Conservation (phyloP, 108 stramenopile species). For the Schizochytrium sp. region DNA sequence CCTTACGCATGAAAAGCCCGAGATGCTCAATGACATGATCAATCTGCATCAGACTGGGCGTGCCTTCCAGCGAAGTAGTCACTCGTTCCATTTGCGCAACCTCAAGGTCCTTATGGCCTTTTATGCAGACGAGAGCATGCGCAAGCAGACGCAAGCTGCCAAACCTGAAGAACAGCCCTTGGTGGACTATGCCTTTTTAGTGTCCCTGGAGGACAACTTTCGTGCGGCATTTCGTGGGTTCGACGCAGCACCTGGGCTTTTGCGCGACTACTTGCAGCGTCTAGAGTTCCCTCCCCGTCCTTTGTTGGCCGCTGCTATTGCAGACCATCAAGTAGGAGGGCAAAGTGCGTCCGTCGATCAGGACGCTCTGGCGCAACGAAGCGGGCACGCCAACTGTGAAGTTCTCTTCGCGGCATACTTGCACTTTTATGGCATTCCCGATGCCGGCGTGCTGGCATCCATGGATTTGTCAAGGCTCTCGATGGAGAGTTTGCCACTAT, state of each 20-base stretch:
- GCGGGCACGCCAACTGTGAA: background rate
- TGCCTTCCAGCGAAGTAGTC: background rate
- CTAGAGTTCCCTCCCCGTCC: background rate
- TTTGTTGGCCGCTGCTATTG: background rate
- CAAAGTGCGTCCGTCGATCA: no score
- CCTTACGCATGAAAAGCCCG: constrained; percentile 9
- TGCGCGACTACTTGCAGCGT: background rate
- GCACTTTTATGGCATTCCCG: background rate
- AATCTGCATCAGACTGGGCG: background rate
- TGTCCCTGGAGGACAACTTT: background rate
- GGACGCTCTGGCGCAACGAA: no score
- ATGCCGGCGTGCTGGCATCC: background rate
- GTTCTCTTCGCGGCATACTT: background rate
- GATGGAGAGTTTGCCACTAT: background rate
- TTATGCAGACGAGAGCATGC: background rate
- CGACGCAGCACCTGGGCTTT: background rate
- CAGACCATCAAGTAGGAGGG: no score
- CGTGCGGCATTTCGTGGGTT: background rate
- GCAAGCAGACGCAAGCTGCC: background rate
- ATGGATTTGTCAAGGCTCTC: background rate
- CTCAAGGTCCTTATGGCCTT: background rate
- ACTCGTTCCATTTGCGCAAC: constrained; percentile 8
- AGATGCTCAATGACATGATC: constrained; percentile 16
- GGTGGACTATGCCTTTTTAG: background rate
- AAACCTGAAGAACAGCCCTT: background rate